Conservation (phyloP, 352 stramenopile genomes). For the Phytophthora pistaciae region DNA sequence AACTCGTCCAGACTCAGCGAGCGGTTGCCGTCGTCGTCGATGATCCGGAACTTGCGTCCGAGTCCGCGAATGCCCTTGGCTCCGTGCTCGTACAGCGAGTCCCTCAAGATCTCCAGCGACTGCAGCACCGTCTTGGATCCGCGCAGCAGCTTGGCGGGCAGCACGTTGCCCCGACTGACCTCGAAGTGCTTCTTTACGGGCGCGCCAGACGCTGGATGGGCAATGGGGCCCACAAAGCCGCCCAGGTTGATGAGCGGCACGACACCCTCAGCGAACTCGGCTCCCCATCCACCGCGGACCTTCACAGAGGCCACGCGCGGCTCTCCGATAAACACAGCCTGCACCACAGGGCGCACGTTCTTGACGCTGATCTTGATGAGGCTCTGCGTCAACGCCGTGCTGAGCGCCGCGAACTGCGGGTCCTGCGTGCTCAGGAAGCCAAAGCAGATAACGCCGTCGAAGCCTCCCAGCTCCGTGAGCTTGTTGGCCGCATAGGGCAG, state of each 20-base stretch:
- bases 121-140: slow-evolving; percentile 68
- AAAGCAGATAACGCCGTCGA: slow-evolving; percentile 82
- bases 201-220: slow-evolving; percentile 46
- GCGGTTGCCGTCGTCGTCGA: slow-evolving; percentile 89
- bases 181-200: slow-evolving; percentile 63
- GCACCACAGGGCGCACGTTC: slow-evolving; percentile 81
- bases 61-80: slow-evolving; percentile 79
- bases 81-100: slow-evolving; percentile 83
- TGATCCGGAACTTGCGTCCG: slow-evolving; percentile 90
- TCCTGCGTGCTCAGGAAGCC: slow-evolving; percentile 79
- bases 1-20: slow-evolving; percentile 83
- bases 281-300: slow-evolving; percentile 73
- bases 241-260: slow-evolving; percentile 71
- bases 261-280: slow-evolving; percentile 71
- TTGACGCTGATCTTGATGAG: slow-evolving; percentile 89
- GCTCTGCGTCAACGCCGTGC: slow-evolving; percentile 67
- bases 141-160: slow-evolving; percentile 64
- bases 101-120: slow-evolving; percentile 67
- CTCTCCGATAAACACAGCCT: slow-evolving; percentile 85
- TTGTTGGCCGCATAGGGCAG: slow-evolving; percentile 89
- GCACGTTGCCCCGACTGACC: slow-evolving; percentile 76
- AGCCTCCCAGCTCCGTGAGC: slow-evolving; percentile 68
- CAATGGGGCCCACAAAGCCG: slow-evolving; percentile 67
- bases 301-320: slow-evolving; percentile 77
- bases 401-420: slow-evolving; percentile 69